These are phyloP conservation scores for Zygosaccharomyces pseudobailii DNA, from an alignment of 1,139 yeast species.

Conservation along the genomic window DNA sequence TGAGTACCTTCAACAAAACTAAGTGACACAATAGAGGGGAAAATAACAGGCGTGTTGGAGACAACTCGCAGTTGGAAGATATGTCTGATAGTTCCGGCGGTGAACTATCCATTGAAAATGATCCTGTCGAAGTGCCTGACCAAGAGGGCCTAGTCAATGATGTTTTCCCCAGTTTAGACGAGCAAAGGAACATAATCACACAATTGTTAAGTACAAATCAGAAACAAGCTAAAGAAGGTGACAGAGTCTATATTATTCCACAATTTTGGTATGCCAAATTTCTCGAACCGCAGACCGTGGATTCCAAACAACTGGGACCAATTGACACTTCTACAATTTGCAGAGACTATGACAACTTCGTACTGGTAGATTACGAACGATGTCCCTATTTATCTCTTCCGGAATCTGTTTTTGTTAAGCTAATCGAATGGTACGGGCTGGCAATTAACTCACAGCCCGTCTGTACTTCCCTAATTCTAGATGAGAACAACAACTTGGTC, in stretches of 20 bases:
- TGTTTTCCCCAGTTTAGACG: slow-evolving; percentile 4
- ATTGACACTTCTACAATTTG: slow-evolving; percentile 35
- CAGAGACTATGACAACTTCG: slow-evolving; percentile 29
- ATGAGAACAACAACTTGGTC: slow-evolving; percentile 39
- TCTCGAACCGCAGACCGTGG: slow-evolving; percentile 22
- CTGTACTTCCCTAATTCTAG: slow-evolving; percentile 42
- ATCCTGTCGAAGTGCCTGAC: background rate
- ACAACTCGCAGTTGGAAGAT: background rate
- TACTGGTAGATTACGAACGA: slow-evolving; percentile 31
- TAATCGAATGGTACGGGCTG: slow-evolving; percentile 55
- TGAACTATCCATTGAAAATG: background rate
- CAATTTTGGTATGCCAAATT: slow-evolving; percentile 37
- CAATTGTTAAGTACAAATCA: slow-evolving; percentile 12
- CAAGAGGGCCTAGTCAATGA: background rate
- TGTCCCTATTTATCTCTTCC: slow-evolving; percentile 38
- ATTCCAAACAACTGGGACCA: slow-evolving; percentile 32
- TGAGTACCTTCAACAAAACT: background rate
- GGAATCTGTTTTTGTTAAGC: slow-evolving; percentile 40
- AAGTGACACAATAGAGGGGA: background rate
- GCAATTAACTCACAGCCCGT: slow-evolving; percentile 42
- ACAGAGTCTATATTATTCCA: slow-evolving; percentile 36
- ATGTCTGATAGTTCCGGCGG: slow-evolving; percentile 1
- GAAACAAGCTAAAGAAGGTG: slow-evolving; percentile 31
- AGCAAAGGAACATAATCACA: slow-evolving; percentile 14
- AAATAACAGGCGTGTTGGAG: background rate